Base-by-base conservation (phyloP, 1,284 basidiomycete species). In the Trametes versicolor region DNA sequence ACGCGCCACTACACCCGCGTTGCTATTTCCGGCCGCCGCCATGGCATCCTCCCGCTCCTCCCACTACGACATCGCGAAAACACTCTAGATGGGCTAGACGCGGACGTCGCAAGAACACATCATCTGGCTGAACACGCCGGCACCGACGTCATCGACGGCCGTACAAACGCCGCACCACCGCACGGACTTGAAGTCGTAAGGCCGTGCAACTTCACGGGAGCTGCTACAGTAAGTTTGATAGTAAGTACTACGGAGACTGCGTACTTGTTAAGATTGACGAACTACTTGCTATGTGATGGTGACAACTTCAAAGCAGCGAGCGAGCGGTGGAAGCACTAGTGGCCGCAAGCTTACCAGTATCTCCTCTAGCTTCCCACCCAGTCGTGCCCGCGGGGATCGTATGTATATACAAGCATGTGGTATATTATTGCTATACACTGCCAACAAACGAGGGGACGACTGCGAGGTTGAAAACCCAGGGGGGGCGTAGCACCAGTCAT, bases 351-450 rank as follows among this genome's bases (percentile, higher is more conserved):
- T n/a, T n/a, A n/a, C n/a, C n/a, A n/a, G n/a, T n/a, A n/a, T n/a
- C n/a, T n/a, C n/a, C n/a, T n/a, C n/a, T n/a, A n/a, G n/a, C 29
- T 32, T 32, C 29, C 29, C 29, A 8, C 8, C n/a, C n/a, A n/a
- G n/a, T n/a, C n/a, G 29, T 32, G 29, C 29, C 29, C 8, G 29
- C 29, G 3, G 29, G 29, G 8, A 4, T 32, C 29, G 8, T 32
- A n/a, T n/a, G 8, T 32, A 41, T 67, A 50, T 67, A 67, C 66
- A 67, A 64, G 52, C 58, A 58, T 29, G 57, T 58, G 63, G 63
- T 69, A 60, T 53, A 66, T 62, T 65, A 60, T 43, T 62, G 62
- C 63, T 61, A 65, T 69, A 69, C 68, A 69, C 60, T 64, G 63
- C 54, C 64, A 60, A 62, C 63, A 63, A 63, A 62, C 57, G 67